phyloP scores from a whole-genome alignment of 2,329 filamentous ascomycete species.

The Coniella lustricola region DNA sequence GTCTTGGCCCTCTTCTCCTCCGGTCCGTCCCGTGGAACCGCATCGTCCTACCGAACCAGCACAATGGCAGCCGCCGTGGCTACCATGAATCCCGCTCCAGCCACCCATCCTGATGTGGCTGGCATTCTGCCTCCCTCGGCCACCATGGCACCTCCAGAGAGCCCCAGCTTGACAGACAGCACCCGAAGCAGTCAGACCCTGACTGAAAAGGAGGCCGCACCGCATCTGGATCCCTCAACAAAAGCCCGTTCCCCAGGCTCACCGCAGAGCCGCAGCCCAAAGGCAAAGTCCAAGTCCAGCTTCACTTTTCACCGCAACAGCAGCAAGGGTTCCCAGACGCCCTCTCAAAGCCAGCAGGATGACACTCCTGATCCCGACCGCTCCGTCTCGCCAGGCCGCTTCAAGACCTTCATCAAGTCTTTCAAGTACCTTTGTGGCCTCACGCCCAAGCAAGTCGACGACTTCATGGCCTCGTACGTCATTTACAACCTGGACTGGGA shows the following conservation, averaged over 20 bases:
- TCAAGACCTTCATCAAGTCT: constrained; percentile 42
- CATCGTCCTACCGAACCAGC: neutral
- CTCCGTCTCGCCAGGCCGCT: constrained; percentile 38
- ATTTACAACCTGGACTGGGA: constrained; percentile 52
- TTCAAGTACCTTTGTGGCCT: constrained; percentile 44
- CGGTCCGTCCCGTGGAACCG: constrained; percentile 2
- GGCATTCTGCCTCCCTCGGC: neutral
- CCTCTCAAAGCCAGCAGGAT: neutral
- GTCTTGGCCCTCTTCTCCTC: neutral
- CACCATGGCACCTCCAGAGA: neutral
- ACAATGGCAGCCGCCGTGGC: constrained; percentile 11
- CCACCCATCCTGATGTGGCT: neutral
- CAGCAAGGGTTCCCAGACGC: constrained; percentile 3
- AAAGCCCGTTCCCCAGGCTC: constrained; percentile 4
- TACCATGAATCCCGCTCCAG: neutral
- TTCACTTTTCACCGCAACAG: constrained; percentile 7
- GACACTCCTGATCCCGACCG: constrained; percentile 29
- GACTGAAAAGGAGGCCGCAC: constrained; percentile 23
- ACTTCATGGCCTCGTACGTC: constrained; percentile 50
- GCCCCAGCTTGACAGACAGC: constrained; percentile 23
- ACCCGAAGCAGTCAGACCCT: constrained; percentile 28
- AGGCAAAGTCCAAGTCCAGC: constrained; percentile 1
- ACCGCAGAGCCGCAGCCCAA: constrained; percentile 4
- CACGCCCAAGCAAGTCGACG: constrained; percentile 43
- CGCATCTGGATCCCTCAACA: neutral